A percentile compares a stretch with the other conserved stretches of the same genome.
These are phyloP conservation scores for Panicum miliaceum DNA, from an alignment of 176 grass and related monocot species.

Conservation along the genomic window DNA sequence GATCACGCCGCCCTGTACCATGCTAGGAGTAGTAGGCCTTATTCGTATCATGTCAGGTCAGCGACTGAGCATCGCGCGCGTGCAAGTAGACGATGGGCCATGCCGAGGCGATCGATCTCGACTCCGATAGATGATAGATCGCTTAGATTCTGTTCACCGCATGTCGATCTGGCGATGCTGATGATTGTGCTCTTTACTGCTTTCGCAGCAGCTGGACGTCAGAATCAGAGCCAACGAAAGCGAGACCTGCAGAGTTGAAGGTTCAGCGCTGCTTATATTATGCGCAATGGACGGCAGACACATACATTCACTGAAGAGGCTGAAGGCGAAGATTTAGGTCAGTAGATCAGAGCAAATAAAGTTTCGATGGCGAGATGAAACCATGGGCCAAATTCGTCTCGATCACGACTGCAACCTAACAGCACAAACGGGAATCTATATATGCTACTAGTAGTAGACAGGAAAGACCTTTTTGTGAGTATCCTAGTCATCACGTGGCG, in stretches of 20 bases:
- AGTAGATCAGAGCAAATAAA: background rate
- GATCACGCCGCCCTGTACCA: background rate
- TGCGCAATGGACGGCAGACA: background rate
- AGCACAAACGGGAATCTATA: background rate
- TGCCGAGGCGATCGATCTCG: background rate
- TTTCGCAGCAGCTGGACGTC: background rate
- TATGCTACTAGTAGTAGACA: too few species aligned
- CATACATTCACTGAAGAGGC: background rate
- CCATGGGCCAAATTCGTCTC: background rate
- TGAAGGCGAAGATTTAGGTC: background rate
- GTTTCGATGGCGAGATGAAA: background rate
- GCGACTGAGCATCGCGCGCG: background rate
- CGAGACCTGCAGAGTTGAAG: background rate
- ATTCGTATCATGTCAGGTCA: background rate
- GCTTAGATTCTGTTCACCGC: background rate
- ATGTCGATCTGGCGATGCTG: background rate
- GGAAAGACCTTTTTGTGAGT: too few species aligned
- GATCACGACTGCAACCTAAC: background rate
- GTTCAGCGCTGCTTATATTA: background rate
- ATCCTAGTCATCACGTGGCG: background rate
- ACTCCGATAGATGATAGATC: background rate
- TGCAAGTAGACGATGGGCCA: background rate
- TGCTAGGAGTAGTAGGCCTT: conserved; percentile 8
- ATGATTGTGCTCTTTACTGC: background rate
- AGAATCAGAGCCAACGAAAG: background rate